Base-by-base conservation (phyloP, 2,329 filamentous ascomycete genomes). In the Dothiorella sarmentorum region DNA sequence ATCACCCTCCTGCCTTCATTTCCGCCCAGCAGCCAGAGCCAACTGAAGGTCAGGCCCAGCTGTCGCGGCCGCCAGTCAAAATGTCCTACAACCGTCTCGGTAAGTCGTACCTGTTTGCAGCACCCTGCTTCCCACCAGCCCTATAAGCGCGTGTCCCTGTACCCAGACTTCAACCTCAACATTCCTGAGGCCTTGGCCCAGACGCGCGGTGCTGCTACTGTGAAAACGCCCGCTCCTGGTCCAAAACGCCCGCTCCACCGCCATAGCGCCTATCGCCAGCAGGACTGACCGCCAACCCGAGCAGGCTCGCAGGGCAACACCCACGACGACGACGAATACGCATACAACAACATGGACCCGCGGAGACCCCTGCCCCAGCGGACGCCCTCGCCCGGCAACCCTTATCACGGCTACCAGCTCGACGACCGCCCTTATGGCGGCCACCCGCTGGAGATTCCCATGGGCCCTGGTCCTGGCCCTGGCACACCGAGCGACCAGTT, bases 371-470 rank as follows among this genome's bases (percentile, higher is more conserved):
- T 78, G 71, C 84, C 71, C 51, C 70, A 78, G 71, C 84, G 87
- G 65, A 85, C 89, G 59, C 89, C 90, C 56, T 94, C 90, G 45
- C 90, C 90, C 31, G 87, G 85, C 49, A 87, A 90, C 64, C 89
- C 88, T 26, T 76, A 88, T 15, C 84, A 87, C 66, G 84, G 86
- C 64, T 96, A 96, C 72, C 89, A 95, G 70, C 82, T 95, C 45
- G 87, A 94, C 43, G 89, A 96, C 72, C 84, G 86, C 64, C 85
- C 86, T 7, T 92, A 90, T 38, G 29, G 38, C 70, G 67, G 73
- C 63, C 72, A 77, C 47, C 85, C 85, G 61, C 77, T 92, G 52
- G 84, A 89, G 64, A 90, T 91, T 70, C 88, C 87, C 60, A 81
- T 83, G 75, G 85, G 83, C 3, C 82, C 82, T 58, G 76, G 80